A percentile compares a stretch with the other conserved stretches of the same genome.
Evolutionary conservation across 108 stramenopile species (phyloP).

Genomic region (Cylindrotheca closterium): DNA sequence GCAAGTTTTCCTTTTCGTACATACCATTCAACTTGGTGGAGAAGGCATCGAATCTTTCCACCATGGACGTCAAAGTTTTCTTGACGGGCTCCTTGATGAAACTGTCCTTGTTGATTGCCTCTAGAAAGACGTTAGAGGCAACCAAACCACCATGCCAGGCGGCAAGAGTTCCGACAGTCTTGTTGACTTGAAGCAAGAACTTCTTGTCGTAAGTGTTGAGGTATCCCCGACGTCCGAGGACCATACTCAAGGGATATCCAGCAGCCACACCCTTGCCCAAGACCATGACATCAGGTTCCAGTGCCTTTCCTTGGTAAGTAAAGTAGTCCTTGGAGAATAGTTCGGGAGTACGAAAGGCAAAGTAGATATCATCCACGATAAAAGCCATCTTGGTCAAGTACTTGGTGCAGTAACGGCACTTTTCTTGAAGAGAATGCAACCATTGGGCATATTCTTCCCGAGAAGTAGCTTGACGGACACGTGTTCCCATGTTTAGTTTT

Average conservation of each 20-base stretch:
- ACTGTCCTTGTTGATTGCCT: conserved; percentile 16
- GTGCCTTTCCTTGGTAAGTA: conserved; percentile 32
- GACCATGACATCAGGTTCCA: conserved; percentile 51
- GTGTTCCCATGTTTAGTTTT: conserved; percentile 30
- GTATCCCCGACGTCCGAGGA: conserved; percentile 38
- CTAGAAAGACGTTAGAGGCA: conserved; percentile 52
- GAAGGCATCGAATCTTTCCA: conserved; percentile 42
- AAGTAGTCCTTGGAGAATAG: conserved; percentile 45
- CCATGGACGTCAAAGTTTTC: conserved; percentile 29
- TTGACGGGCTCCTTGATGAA: conserved; percentile 3
- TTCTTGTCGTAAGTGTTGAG: conserved; percentile 56
- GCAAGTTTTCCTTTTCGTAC: conserved; percentile 19
- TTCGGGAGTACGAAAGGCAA: conserved; percentile 56
- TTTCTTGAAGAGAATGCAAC: conserved; percentile 44
- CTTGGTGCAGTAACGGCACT: conserved; percentile 57
- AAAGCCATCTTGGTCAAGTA: conserved; percentile 54
- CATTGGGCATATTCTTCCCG: conserved; percentile 44
- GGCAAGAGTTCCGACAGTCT: conserved; percentile 50
- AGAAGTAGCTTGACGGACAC: conserved; percentile 17
- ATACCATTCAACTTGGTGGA: conserved; percentile 26
- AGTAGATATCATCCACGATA: conserved; percentile 56
- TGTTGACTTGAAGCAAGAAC: conserved; percentile 53
- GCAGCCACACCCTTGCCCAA: conserved; percentile 53
- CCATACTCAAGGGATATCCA: conserved; percentile 50
- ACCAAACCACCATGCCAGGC: conserved; percentile 60